A percentile compares a stretch with the other conserved stretches of the same genome.
Evolutionary conservation across 2,329 filamentous ascomycete genomes (phyloP).

Genomic region (Claviceps quebecensis): DNA sequence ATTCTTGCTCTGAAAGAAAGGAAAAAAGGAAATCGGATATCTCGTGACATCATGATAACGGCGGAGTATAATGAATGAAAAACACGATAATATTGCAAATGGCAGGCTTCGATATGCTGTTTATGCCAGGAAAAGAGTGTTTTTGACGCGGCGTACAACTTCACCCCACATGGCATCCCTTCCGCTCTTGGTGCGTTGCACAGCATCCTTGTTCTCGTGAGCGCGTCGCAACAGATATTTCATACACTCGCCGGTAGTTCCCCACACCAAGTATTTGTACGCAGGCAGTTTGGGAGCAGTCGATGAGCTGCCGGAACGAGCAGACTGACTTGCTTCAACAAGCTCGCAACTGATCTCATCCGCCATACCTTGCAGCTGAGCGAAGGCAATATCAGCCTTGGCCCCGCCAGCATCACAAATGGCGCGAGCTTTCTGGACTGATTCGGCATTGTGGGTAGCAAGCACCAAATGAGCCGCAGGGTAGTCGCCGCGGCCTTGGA

Average conservation of each 20-base stretch:
- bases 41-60: neutral
- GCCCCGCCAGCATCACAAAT: slow-evolving; percentile 32
- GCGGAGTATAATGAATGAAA: neutral
- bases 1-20: neutral
- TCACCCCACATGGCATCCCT: slow-evolving; percentile 50
- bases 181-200: slow-evolving; percentile 46
- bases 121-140: slow-evolving; percentile 14
- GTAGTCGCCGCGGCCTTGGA: slow-evolving; percentile 29
- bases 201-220: slow-evolving; percentile 61
- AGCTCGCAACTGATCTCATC: slow-evolving; percentile 71
- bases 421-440: slow-evolving; percentile 44
- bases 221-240: slow-evolving; percentile 54
- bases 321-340: slow-evolving; percentile 21
- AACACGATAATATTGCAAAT: neutral
- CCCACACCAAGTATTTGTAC: slow-evolving; percentile 59
- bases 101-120: neutral
- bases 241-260: slow-evolving; percentile 65
- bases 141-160: slow-evolving; percentile 40
- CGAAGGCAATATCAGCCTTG: slow-evolving; percentile 26
- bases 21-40: neutral
- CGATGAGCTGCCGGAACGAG: slow-evolving; percentile 14
- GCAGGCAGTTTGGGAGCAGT: slow-evolving; percentile 35
- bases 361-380: slow-evolving; percentile 89
- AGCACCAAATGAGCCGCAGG: slow-evolving; percentile 53
- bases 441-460: slow-evolving; percentile 69